Evolutionary conservation across 1,284 basidiomycete species (phyloP).

Genomic region (Inonotus hispidus): DNA sequence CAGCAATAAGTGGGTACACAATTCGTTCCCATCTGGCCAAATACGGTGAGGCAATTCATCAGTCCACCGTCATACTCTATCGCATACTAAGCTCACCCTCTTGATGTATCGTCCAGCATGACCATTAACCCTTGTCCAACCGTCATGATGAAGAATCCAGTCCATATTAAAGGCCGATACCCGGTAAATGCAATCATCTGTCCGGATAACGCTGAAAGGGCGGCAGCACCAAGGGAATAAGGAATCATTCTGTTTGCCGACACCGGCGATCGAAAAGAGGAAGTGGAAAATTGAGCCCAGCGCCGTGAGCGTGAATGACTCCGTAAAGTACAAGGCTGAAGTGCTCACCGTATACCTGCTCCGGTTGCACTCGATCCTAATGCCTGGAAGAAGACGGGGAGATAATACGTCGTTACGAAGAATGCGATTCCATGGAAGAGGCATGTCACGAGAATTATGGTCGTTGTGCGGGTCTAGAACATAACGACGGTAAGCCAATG

Average conservation of each 20-base stretch:
- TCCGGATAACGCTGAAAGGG: conserved; percentile 56
- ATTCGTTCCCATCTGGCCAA: conserved; percentile 49
- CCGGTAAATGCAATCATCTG: conserved; percentile 53
- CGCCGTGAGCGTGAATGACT: neutral
- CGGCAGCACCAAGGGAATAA: conserved; percentile 59
- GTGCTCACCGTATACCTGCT: conserved; percentile 62
- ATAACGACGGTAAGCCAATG: neutral
- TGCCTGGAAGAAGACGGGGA: conserved; percentile 77
- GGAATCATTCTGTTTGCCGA: conserved; percentile 58
- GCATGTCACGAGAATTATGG: conserved; percentile 52
- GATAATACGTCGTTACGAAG: conserved; percentile 62
- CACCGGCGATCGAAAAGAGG: neutral
- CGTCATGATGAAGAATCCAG: conserved; percentile 46
- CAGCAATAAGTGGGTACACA: conserved; percentile 54
- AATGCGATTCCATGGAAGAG: conserved; percentile 69
- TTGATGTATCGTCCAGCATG: conserved; percentile 35
- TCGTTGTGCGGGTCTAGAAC: conserved; percentile 65
- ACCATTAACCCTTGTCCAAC: conserved; percentile 69
- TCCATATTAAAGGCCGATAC: conserved; percentile 64
- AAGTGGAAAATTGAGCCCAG: too few relatives aligned
- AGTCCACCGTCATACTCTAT: conserved; percentile 38
- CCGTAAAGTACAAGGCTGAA: neutral
- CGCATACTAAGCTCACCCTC: conserved; percentile 29
- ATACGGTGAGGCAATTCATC: neutral
- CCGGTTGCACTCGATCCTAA: conserved; percentile 71